phyloP scores from a whole-genome alignment of 208 protist species.

The Leishmania martiniquensis region DNA sequence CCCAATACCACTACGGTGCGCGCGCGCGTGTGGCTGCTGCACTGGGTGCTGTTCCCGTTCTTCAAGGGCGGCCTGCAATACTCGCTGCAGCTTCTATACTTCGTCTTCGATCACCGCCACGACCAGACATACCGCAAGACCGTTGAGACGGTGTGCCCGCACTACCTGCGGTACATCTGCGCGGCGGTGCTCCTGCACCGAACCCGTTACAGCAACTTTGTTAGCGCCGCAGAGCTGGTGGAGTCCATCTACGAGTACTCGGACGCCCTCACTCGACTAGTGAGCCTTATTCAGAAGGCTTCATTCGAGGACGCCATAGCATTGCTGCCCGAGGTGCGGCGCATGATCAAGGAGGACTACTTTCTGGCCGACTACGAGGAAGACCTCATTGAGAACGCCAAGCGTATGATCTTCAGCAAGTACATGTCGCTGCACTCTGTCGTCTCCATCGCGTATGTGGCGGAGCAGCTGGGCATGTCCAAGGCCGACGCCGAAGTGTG shows the following conservation, averaged over 20 bases:
- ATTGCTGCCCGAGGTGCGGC: constrained; percentile 70
- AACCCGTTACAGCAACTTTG: constrained; percentile 70
- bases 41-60: constrained; percentile 94
- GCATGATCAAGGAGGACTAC: constrained; percentile 75
- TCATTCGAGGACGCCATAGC: constrained; percentile 83
- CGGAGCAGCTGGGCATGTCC: constrained; percentile 72
- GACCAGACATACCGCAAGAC: constrained; percentile 78
- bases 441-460: constrained; percentile 87
- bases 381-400: constrained; percentile 72
- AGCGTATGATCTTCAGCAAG: constrained; percentile 85
- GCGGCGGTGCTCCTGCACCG: constrained; percentile 86
- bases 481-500: constrained; percentile 87
- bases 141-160: constrained; percentile 89
- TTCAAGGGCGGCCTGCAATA: constrained; percentile 90
- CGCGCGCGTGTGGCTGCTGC: constrained; percentile 86
- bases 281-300: constrained; percentile 68
- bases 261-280: constrained; percentile 84
- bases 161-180: constrained; percentile 92
- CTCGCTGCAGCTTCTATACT: constrained; percentile 77
- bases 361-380: constrained; percentile 82
- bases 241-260: constrained; percentile 86
- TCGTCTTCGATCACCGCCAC: constrained; percentile 80
- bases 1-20: constrained; percentile 69
- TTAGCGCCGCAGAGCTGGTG: constrained; percentile 63
- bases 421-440: constrained; percentile 88